Evolutionary conservation across 2,329 filamentous ascomycete genomes (phyloP), one percentile per base, ranked within the genome.

Genomic region (Colletotrichum sp.): DNA sequence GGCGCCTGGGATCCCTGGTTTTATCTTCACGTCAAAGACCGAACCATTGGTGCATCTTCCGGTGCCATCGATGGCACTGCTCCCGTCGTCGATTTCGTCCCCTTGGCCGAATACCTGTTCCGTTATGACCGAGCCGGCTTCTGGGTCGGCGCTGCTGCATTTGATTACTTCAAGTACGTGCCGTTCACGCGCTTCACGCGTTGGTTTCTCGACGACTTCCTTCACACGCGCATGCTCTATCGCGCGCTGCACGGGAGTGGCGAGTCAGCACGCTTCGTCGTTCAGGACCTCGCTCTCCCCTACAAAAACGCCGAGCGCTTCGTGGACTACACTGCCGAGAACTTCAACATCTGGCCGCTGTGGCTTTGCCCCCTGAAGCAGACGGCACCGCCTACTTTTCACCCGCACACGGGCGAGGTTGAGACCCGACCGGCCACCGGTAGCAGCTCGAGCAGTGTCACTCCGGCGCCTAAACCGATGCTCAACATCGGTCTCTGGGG

Each of bases 401-500:
- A 91, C 79, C 89, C 89, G 3, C 86, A 87, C 77, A 86, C 87
- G 2, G 85, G 79, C 66, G 80, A 83, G 75, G 78, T 78, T 8
- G 80, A 83, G 4, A 74, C 78, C 51, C 78, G 77, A 13, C 47
- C 55, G 55, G n/a, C 47, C 54, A 59, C 58, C 11, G 36, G 36
- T 9, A 27, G 34, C 3, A 24, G 58, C 43, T 24, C 38, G 4
- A 18, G 65, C 54, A 72, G 77, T 24, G 72, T 70, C 59, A 43
- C 31, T 36, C 47, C 47, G 21, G 21, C 58, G 65, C 59, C 38
- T 59, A 69, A 76, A 77, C 85, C 82, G 74, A 89, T 91, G 83
- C 87, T 93, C 72, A 93, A 92, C 79, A 86, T 93, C 59, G 91
- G 91, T n/a, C 89, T 97, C 43, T 98, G 95, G 95, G 95, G 94